Evolutionary conservation across 805 yeast species (phyloP).

Genomic region (Tetrapisispora nanseiensis): DNA sequence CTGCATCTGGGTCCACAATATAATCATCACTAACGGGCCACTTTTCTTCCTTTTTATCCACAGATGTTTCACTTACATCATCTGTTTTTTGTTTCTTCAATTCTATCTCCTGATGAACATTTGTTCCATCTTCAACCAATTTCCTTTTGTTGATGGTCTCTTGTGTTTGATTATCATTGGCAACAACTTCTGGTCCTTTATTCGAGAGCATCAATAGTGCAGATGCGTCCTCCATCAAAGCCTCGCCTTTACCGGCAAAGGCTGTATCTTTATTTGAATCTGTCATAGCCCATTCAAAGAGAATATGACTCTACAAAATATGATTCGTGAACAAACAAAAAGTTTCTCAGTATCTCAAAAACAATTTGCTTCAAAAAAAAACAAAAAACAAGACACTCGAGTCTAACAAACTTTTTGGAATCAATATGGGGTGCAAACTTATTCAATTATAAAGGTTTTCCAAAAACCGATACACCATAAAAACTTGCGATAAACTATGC

Average conservation of each 20-base stretch:
- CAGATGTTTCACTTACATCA: background rate
- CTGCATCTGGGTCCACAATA: constrained; percentile 72
- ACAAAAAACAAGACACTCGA: no score
- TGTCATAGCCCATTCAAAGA: background rate
- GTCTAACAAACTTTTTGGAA: no score
- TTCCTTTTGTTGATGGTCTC: background rate
- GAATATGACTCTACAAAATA: no score
- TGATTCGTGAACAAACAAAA: no score
- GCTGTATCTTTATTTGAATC: background rate
- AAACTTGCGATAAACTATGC: no score
- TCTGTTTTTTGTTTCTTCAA: background rate
- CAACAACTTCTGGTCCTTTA: background rate
- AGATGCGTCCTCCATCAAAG: constrained; percentile 45
- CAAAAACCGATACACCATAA: no score
- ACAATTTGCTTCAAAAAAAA: no score
- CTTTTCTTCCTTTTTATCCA: constrained; percentile 12
- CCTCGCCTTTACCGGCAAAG: constrained; percentile 6
- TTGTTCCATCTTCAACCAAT: background rate
- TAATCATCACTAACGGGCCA: constrained; percentile 36
- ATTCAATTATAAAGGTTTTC: no score
- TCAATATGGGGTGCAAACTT: no score
- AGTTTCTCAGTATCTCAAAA: no score
- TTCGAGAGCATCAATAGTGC: constrained; percentile 46
- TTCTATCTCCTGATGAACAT: background rate
- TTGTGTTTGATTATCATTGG: no score